phyloP scores from a whole-genome alignment of 1,139 yeast species.

The Candida sojae region DNA sequence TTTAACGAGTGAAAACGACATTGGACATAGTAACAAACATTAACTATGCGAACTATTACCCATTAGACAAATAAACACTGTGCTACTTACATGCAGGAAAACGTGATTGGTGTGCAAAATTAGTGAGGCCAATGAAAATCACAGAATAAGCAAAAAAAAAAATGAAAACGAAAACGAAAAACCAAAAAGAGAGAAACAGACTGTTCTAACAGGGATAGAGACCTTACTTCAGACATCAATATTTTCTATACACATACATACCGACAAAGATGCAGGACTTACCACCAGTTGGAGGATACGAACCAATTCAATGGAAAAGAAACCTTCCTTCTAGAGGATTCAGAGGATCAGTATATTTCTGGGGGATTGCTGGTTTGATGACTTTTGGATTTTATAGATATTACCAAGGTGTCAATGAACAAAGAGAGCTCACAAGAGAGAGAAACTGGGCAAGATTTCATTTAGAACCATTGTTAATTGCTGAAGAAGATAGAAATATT shows the following conservation, averaged over 20 bases:
- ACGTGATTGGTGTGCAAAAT: not conserved
- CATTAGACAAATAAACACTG: not conserved
- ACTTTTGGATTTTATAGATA: conserved; percentile 73
- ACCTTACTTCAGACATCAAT: too few species aligned
- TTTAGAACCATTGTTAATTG: conserved; percentile 72
- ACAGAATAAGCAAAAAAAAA: conserved; percentile 1
- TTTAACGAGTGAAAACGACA: too few species aligned
- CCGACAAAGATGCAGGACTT: conserved; percentile 61
- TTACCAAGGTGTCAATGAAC: conserved; percentile 71
- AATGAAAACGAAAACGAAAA: not conserved
- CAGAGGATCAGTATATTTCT: conserved; percentile 71
- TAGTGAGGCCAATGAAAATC: conserved; percentile 8
- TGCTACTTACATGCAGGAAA: not conserved
- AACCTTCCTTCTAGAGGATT: conserved; percentile 85
- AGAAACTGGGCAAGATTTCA: conserved; percentile 76
- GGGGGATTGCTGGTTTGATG: conserved; percentile 63
- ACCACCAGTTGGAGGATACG: conserved; percentile 88
- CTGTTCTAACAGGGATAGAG: not conserved
- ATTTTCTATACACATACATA: not conserved
- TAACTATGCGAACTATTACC: too few species aligned
- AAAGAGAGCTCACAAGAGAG: conserved; percentile 75
- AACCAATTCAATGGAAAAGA: conserved; percentile 87
- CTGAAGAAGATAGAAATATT: conserved; percentile 79
- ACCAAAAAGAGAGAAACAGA: not conserved
- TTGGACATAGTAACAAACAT: too few species aligned